These are phyloP conservation scores for Mercurialis annua DNA, from an alignment of 345 rosid species.

Conservation along the genomic window DNA sequence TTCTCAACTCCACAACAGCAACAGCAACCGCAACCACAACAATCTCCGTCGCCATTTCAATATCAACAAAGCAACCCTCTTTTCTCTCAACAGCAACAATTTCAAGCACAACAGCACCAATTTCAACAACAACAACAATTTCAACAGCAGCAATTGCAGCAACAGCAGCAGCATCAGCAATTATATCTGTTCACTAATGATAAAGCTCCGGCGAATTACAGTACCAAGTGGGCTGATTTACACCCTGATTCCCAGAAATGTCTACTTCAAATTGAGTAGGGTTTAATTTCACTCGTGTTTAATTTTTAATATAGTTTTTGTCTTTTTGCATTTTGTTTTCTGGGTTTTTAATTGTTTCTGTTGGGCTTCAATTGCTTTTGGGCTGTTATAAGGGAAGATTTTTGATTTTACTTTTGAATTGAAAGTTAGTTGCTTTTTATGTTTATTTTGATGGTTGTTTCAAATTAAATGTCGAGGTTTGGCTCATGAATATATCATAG, in stretches of 20 bases:
- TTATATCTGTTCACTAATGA: slow-evolving; percentile 76
- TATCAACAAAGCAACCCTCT: slow-evolving; percentile 38
- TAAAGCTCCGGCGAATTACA: slow-evolving; percentile 80
- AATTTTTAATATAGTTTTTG: background rate
- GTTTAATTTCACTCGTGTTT: background rate
- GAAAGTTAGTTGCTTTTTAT: background rate
- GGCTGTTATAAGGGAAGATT: no score
- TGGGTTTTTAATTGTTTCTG: background rate
- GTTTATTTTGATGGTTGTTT: background rate
- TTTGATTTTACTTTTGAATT: background rate
- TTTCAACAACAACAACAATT: slow-evolving; percentile 32
- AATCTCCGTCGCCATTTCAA: slow-evolving; percentile 24
- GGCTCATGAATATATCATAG: no score
- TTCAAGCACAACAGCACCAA: slow-evolving; percentile 24
- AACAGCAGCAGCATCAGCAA: slow-evolving; percentile 55
- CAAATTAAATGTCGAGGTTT: no score
- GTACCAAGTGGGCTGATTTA: slow-evolving; percentile 94
- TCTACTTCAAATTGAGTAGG: slow-evolving; percentile 83
- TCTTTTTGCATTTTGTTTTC: background rate
- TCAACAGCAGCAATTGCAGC: slow-evolving; percentile 41
- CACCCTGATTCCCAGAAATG: slow-evolving; percentile 88
- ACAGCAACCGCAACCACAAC: slow-evolving; percentile 38
- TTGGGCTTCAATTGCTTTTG: no score
- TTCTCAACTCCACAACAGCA: slow-evolving; percentile 76
- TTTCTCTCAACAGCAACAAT: slow-evolving; percentile 43